Percentiles rank a stretch among this genome's conserved stretches.
phyloP scores from a whole-genome alignment of 2,329 filamentous ascomycete genomes.

The Aspergillus sergii region DNA sequence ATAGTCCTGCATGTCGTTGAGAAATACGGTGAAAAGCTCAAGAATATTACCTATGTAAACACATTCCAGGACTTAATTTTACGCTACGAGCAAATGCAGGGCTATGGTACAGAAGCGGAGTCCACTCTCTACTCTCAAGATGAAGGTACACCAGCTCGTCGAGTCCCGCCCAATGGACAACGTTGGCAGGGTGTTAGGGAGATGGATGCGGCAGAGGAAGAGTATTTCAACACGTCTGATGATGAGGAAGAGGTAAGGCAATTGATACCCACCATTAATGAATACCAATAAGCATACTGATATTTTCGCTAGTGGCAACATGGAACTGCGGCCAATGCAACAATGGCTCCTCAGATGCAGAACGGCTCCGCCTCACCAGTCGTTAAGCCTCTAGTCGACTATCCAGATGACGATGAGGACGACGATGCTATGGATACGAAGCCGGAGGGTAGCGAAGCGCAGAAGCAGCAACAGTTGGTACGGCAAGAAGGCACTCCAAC shows the following conservation, averaged over 20 bases:
- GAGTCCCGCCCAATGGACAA: constrained; percentile 57
- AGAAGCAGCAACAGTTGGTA: constrained; percentile 17
- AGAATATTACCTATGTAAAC: constrained; percentile 77
- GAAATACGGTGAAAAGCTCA: constrained; percentile 76
- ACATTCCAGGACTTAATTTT: constrained; percentile 77
- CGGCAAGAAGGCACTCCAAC: constrained; percentile 21
- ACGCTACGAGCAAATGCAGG: constrained; percentile 77
- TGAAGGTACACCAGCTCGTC: constrained; percentile 57
- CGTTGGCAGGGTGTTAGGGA: constrained; percentile 76
- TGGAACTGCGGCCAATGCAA: constrained; percentile 41
- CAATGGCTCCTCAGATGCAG: constrained; percentile 32
- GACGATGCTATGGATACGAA: constrained; percentile 68
- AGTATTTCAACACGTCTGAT: constrained; percentile 90
- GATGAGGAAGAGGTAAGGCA: constrained; percentile 69
- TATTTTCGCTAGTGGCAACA: constrained; percentile 35
- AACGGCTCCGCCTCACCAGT: constrained; percentile 66
- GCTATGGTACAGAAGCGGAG: constrained; percentile 66
- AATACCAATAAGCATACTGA: constrained; percentile 5
- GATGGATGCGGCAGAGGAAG: constrained; percentile 82
- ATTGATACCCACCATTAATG: constrained; percentile 2
- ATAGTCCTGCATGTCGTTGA: constrained; percentile 83
- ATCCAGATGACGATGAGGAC: constrained; percentile 86
- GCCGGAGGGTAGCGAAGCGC: constrained; percentile 28
- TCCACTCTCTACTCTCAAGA: constrained; percentile 69
- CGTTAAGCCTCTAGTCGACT: constrained; percentile 81